Evolutionary conservation across 441 rosid genomes (phyloP).

Genomic region (Jatropha multifida): DNA sequence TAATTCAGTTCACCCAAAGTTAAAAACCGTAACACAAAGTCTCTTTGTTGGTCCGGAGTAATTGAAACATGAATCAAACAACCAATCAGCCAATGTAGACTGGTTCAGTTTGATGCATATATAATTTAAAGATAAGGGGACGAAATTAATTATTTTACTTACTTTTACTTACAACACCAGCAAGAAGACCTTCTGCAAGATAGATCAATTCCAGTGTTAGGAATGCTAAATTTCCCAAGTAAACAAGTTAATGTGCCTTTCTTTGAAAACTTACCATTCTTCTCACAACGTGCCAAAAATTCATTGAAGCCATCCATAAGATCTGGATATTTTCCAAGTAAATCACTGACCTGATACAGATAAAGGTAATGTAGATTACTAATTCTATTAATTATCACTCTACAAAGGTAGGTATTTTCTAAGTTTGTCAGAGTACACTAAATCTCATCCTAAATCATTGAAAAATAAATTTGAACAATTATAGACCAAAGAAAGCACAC

Average conservation of each 20-base stretch:
- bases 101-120: not conserved
- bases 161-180: slow-evolving; percentile 88
- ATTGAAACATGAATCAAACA: not conserved
- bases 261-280: slow-evolving; percentile 55
- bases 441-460: not conserved
- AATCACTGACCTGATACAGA: slow-evolving; percentile 63
- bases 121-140: slow-evolving; percentile 16
- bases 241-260: slow-evolving; percentile 25
- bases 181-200: slow-evolving; percentile 85
- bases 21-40: not conserved
- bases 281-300: slow-evolving; percentile 82
- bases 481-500: not conserved
- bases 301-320: slow-evolving; percentile 84
- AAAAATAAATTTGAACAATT: not conserved
- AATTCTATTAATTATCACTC: slow-evolving; percentile 13
- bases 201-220: slow-evolving; percentile 26
- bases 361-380: slow-evolving; percentile 24
- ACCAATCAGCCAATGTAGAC: not conserved
- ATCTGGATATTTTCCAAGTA: slow-evolving; percentile 82
- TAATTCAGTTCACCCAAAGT: not conserved
- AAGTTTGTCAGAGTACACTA: not conserved
- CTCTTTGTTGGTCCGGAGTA: not conserved
- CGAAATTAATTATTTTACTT: slow-evolving; percentile 38
- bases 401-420: not conserved
- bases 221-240: slow-evolving; percentile 15